These are phyloP conservation scores for Alternaria gansuensis DNA, from an alignment of 2,329 filamentous ascomycete species.

Conservation along the genomic window DNA sequence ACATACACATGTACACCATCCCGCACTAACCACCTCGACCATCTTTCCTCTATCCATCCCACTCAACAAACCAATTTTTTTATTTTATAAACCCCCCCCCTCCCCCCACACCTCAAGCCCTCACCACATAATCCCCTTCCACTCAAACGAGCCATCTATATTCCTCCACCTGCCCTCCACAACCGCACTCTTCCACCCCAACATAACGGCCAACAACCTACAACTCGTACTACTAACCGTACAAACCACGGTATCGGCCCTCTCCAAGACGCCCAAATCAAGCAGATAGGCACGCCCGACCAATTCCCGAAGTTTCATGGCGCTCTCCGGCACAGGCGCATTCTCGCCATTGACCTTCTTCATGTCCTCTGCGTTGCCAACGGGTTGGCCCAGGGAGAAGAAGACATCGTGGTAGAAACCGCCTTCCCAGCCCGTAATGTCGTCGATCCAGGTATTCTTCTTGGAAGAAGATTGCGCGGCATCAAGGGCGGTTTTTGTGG, in stretches of 20 bases:
- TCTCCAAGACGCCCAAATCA: constrained; percentile 77
- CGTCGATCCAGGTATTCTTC: constrained; percentile 69
- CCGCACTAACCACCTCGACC: background rate
- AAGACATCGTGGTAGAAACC: constrained; percentile 86
- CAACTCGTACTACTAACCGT: constrained; percentile 74
- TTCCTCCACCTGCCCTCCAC: constrained; percentile 73
- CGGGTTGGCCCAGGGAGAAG: constrained; percentile 72
- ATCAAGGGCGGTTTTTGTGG: constrained; percentile 66
- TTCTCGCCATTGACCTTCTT: constrained; percentile 31
- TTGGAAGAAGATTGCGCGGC: constrained; percentile 39
- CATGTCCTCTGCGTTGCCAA: constrained; percentile 41
- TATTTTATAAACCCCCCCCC: too few relatives aligned
- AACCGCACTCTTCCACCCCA: constrained; percentile 74
- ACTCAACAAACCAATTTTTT: background rate
- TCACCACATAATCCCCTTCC: constrained; percentile 52
- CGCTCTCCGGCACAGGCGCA: constrained; percentile 52
- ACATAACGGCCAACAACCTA: constrained; percentile 80
- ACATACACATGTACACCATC: background rate
- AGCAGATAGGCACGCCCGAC: constrained; percentile 83
- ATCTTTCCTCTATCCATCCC: background rate
- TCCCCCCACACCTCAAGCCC: too few relatives aligned
- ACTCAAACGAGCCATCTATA: constrained; percentile 60
- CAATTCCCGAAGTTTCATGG: constrained; percentile 74
- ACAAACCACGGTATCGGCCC: constrained; percentile 76
- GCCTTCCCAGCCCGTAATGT: constrained; percentile 85